These are phyloP conservation scores for Novakomyces olei DNA, from an alignment of 805 yeast genomes.

Conservation along the genomic window DNA sequence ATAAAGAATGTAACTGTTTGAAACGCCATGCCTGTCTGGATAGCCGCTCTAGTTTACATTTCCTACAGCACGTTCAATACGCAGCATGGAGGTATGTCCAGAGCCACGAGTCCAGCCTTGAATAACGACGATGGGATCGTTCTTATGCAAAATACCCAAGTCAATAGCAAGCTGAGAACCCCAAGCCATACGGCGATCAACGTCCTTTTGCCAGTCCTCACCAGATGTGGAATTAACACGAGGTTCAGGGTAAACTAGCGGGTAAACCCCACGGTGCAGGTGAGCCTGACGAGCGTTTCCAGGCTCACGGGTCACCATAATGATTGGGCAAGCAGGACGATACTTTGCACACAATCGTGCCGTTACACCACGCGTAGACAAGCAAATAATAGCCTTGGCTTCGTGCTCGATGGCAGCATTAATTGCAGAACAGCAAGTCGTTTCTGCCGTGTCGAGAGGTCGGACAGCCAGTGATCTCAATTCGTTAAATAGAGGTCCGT, in stretches of 20 bases:
- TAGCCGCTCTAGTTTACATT: too few relatives aligned
- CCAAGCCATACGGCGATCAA: slow-evolving; percentile 80
- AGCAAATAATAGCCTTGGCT: slow-evolving; percentile 90
- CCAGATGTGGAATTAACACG: slow-evolving; percentile 23
- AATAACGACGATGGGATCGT: slow-evolving; percentile 78
- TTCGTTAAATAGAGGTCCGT: slow-evolving; percentile 63
- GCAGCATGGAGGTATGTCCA: slow-evolving; percentile 97
- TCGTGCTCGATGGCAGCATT: slow-evolving; percentile 88
- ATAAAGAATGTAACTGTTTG: too few relatives aligned
- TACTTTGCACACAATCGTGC: slow-evolving; percentile 93
- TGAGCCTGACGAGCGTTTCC: slow-evolving; percentile 87
- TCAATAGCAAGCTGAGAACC: slow-evolving; percentile 77
- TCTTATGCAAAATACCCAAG: slow-evolving; percentile 64
- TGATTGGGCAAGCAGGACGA: slow-evolving; percentile 91
- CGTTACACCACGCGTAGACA: slow-evolving; percentile 86
- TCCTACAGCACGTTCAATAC: too few relatives aligned
- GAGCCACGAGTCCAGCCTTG: slow-evolving; percentile 98
- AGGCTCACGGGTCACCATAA: slow-evolving; percentile 93
- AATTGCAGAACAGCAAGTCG: slow-evolving; percentile 92
- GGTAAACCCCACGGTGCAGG: slow-evolving; percentile 96
- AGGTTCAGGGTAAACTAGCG: slow-evolving; percentile 64
- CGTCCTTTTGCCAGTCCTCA: slow-evolving; percentile 88
- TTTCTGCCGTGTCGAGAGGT: slow-evolving; percentile 87
- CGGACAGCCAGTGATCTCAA: slow-evolving; percentile 62
- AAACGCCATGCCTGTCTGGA: too few relatives aligned